Base-by-base conservation (phyloP, 2,329 filamentous ascomycete species). In the Aspergillus sp. region DNA sequence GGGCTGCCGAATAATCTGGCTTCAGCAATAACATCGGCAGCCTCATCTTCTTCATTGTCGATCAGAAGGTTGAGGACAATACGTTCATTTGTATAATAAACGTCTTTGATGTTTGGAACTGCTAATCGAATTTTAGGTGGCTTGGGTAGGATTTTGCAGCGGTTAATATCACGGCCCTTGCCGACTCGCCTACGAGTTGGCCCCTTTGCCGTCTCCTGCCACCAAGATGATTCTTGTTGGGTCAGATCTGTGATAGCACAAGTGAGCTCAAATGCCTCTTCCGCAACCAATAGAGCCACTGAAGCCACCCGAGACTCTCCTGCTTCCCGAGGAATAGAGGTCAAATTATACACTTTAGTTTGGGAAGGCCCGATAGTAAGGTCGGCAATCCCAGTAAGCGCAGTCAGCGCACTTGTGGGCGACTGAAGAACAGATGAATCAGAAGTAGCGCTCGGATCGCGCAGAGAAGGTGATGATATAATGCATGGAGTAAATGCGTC, bases 61-160 rank as follows among this genome's bases (percentile, higher is more conserved):
- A 97, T 77, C 44, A 88, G 84, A 40, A 98, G 79, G 0, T 82
- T 77, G 20, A 98, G 73, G 6, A 79, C 78, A 27, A 97, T 84
- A 0, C 79, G 73, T 75, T 99, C 95, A 66, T 96, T 89, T 1
- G 89, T 90, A 70, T 96, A 98, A 72, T 93, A 96, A 54, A 92
- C 87, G 12, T 85, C 82, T 56, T 82, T 79, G 7, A 88, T 74
- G 41, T 85, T 82, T 2, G 84, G 79, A 9, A 91, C 77, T 24
- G 79, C 82, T 46, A 99, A 85, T 65, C 91, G 87, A 78, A 99
- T 86, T 74, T 97, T 98, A 0, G 95, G 95, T 27, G 93, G 95
- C 63, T 96, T 90, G 1, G 95, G 93, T 54, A 92, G 81, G 22
- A 99, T 86, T 56, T 85, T 87, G 56, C 96, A 83, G 2, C 78